phyloP scores from a whole-genome alignment of 2,329 filamentous ascomycete genomes.

The Atkinsonella texensis region DNA sequence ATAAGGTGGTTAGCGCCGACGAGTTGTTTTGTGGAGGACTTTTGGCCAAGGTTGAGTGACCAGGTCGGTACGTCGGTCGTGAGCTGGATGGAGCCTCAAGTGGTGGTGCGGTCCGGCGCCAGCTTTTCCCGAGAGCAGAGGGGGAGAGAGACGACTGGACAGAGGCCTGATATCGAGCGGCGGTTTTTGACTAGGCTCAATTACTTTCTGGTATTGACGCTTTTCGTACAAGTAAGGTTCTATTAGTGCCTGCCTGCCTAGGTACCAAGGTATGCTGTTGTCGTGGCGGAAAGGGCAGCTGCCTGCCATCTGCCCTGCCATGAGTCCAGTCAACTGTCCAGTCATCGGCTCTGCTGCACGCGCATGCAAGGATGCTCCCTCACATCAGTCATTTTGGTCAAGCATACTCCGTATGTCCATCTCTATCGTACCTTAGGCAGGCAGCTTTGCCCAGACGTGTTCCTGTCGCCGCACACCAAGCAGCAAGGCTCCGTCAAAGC shows the following conservation, averaged over 20 bases:
- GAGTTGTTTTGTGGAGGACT: conserved; percentile 7
- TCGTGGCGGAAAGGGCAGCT: too few species aligned
- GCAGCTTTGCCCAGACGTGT: too few species aligned
- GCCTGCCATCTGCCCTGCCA: too few species aligned
- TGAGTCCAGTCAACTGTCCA: too few species aligned
- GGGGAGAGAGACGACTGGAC: too few species aligned
- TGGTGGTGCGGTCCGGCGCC: conserved; percentile 1
- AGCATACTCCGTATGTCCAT: too few species aligned
- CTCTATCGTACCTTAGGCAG: too few species aligned
- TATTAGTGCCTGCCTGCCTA: too few species aligned
- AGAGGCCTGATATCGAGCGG: too few species aligned
- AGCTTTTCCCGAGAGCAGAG: not conserved
- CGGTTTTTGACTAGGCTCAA: too few species aligned
- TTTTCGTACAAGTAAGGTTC: not conserved
- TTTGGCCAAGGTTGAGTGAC: not conserved
- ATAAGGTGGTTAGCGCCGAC: conserved; percentile 5
- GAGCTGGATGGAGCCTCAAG: not conserved
- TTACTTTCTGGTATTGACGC: not conserved
- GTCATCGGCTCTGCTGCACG: not conserved
- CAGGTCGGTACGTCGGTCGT: not conserved
- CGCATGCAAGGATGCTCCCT: not conserved
- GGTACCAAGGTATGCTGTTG: too few species aligned
- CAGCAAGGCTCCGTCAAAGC: not conserved
- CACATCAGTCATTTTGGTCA: too few species aligned
- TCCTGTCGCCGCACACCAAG: not conserved